Percentiles rank a stretch among this genome's conserved stretches.
Conservation (phyloP, 2,329 filamentous ascomycete genomes). For the Fusarium anguioides region DNA sequence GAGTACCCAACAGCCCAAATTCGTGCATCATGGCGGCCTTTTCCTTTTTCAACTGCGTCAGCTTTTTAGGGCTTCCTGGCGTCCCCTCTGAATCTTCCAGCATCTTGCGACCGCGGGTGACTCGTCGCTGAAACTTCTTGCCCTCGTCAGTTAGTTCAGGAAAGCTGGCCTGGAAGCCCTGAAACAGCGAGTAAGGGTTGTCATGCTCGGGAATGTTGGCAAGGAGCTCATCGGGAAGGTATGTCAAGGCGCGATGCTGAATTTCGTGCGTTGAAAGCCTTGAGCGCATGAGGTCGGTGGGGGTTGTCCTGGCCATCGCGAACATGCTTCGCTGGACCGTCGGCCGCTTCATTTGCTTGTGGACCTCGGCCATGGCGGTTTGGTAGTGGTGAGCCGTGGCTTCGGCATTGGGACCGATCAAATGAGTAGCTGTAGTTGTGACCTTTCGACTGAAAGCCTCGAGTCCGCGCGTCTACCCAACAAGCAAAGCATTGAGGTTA, state of each 20-base stretch:
- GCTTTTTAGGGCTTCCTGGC: slow-evolving; percentile 70
- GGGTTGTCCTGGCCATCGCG: slow-evolving; percentile 87
- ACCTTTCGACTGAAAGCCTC: slow-evolving; percentile 96
- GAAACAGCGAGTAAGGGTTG: slow-evolving; percentile 91
- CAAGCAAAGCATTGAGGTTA: slow-evolving; percentile 31
- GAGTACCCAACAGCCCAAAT: slow-evolving; percentile 88
- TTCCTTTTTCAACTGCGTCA: slow-evolving; percentile 82
- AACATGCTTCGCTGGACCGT: slow-evolving; percentile 90
- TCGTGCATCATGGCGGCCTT: slow-evolving; percentile 83
- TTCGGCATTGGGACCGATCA: slow-evolving; percentile 75
- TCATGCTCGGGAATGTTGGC: slow-evolving; percentile 87
- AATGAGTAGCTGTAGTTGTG: slow-evolving; percentile 88
- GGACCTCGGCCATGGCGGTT: slow-evolving; percentile 86
- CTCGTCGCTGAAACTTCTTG: slow-evolving; percentile 76
- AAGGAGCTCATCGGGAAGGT: slow-evolving; percentile 89
- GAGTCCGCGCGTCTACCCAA: slow-evolving; percentile 79
- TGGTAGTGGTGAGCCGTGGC: slow-evolving; percentile 77
- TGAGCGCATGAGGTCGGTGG: slow-evolving; percentile 92
- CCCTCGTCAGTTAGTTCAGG: slow-evolving; percentile 77
- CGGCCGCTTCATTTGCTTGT: slow-evolving; percentile 87
- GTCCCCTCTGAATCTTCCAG: slow-evolving; percentile 71
- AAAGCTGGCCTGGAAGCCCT: slow-evolving; percentile 93
- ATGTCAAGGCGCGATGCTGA: slow-evolving; percentile 89
- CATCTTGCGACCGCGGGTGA: slow-evolving; percentile 80
- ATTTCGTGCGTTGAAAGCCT: slow-evolving; percentile 92